Evolutionary conservation across 2,329 filamentous ascomycete genomes (phyloP).

Genomic region (Penicillium sp.): DNA sequence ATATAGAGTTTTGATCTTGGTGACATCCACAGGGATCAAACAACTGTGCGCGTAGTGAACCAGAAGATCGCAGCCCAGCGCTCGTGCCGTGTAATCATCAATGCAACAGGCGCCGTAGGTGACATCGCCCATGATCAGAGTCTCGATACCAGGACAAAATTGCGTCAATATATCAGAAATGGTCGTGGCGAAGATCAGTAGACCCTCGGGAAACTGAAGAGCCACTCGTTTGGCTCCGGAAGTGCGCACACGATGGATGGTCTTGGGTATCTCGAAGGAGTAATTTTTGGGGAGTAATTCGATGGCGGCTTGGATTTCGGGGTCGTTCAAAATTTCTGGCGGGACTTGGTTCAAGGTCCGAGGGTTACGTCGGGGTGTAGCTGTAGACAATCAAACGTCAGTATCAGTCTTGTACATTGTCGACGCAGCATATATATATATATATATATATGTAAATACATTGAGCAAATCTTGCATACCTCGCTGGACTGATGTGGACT

Average conservation of each 20-base stretch:
- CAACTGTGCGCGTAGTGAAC: conserved; percentile 98
- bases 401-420: no score
- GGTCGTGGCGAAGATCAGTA: conserved; percentile 93
- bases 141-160: conserved; percentile 90
- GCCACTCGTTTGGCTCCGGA: conserved; percentile 81
- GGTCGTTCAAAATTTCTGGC: conserved; percentile 80
- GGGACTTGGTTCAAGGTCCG: conserved; percentile 91
- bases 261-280: conserved; percentile 98
- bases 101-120: conserved; percentile 99
- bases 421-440: no score
- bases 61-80: conserved; percentile 89
- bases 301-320: conserved; percentile 85
- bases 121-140: conserved; percentile 98
- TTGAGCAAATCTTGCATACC: conserved; percentile 33
- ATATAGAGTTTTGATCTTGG: conserved; percentile 95
- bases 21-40: conserved; percentile 93
- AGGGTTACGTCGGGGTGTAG: conserved; percentile 71
- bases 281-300: conserved; percentile 91
- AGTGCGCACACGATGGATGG: conserved; percentile 88
- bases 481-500: conserved; percentile 58
- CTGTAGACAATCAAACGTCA: conserved; percentile 47
- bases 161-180: conserved; percentile 94
- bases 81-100: conserved; percentile 94
- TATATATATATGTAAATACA: no score
- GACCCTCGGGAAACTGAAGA: conserved; percentile 94